These are phyloP conservation scores for Lyophyllum decastes DNA, from an alignment of 768 basidiomycete species.

Conservation along the genomic window DNA sequence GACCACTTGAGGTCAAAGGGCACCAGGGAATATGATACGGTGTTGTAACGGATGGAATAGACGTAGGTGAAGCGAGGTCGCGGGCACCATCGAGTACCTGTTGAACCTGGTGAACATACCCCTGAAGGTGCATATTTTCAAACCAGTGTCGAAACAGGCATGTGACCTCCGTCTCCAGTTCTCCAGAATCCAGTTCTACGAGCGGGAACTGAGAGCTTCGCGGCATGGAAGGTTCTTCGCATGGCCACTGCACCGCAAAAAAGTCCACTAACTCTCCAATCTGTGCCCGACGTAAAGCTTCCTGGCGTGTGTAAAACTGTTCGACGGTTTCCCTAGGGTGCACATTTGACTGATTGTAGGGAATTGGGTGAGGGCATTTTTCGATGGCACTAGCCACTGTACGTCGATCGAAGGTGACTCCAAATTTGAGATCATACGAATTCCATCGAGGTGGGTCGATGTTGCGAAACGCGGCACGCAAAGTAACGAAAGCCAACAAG, in stretches of 20 bases:
- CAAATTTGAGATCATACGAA: slow-evolving; percentile 20
- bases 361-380: background rate
- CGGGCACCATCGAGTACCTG: slow-evolving; percentile 3
- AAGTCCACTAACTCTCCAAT: background rate
- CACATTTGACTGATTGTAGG: background rate
- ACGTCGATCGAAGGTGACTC: slow-evolving; percentile 17
- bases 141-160: slow-evolving; percentile 11
- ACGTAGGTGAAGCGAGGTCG: background rate
- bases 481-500: slow-evolving; percentile 33
- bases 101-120: slow-evolving; percentile 15
- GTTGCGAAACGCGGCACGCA: slow-evolving; percentile 6
- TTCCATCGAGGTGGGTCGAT: slow-evolving; percentile 17
- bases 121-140: slow-evolving; percentile 15
- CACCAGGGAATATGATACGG: background rate
- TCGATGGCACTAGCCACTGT: background rate
- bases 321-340: background rate
- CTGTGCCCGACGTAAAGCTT: background rate
- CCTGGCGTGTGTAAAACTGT: background rate
- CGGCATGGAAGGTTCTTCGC: background rate
- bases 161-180: background rate
- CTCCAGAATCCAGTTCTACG: background rate
- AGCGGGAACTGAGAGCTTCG: background rate
- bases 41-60: background rate
- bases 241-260: background rate
- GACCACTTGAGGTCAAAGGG: background rate